Percentiles rank a stretch among this genome's conserved stretches.
Conservation (phyloP, 2,329 filamentous ascomycete species). For the Colletotrichum nymphaeae region DNA sequence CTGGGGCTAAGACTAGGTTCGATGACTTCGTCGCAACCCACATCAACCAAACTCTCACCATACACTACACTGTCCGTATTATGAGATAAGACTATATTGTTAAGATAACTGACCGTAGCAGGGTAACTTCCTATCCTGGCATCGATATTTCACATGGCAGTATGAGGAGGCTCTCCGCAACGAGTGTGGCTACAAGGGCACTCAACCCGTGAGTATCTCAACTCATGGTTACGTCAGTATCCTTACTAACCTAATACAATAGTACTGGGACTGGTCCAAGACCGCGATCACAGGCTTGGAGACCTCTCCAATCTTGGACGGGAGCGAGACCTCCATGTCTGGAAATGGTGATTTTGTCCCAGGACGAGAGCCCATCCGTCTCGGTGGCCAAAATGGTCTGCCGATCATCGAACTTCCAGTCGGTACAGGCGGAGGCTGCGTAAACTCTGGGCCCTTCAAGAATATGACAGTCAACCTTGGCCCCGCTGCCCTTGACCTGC, state of each 20-base stretch:
- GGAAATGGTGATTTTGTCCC: slow-evolving; percentile 54
- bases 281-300: slow-evolving; percentile 45
- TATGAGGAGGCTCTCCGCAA: slow-evolving; percentile 39
- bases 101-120: background rate
- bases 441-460: slow-evolving; percentile 61
- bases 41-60: slow-evolving; percentile 56
- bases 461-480: slow-evolving; percentile 54
- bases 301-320: slow-evolving; percentile 60
- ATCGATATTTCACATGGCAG: slow-evolving; percentile 46
- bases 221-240: background rate
- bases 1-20: slow-evolving; percentile 57
- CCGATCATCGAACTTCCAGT: slow-evolving; percentile 50
- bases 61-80: slow-evolving; percentile 52
- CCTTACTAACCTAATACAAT: slow-evolving; percentile 1
- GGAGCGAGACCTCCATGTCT: slow-evolving; percentile 56
- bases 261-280: slow-evolving; percentile 45
- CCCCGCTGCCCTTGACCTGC: slow-evolving; percentile 46
- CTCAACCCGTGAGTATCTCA: slow-evolving; percentile 47
- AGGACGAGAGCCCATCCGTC: slow-evolving; percentile 38
- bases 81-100: slow-evolving; percentile 2
- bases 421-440: slow-evolving; percentile 66
- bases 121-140: slow-evolving; percentile 45
- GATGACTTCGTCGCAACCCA: slow-evolving; percentile 64
- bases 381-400: slow-evolving; percentile 42
- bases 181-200: slow-evolving; percentile 51